Conservation (phyloP, 768 basidiomycete species). For the Trametopsis cervina region DNA sequence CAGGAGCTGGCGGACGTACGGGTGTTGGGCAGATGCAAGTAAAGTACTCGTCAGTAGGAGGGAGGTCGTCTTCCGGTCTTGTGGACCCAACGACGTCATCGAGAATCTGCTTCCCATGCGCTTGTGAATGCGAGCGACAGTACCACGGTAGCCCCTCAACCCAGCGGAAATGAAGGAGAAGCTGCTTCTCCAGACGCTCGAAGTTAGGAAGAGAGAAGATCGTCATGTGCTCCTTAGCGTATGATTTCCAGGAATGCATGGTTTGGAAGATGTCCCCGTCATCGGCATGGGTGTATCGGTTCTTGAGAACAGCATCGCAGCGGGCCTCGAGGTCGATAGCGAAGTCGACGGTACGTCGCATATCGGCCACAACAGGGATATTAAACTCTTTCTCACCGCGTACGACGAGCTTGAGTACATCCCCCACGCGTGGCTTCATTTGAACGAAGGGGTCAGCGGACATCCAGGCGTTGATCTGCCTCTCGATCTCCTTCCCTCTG, state of each 20-base stretch:
- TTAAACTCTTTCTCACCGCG: constrained; percentile 74
- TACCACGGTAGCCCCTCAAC: constrained; percentile 74
- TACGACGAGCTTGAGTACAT: constrained; percentile 60
- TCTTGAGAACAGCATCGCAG: constrained; percentile 68
- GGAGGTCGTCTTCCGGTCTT: constrained; percentile 69
- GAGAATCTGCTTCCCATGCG: constrained; percentile 58
- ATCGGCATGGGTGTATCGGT: constrained; percentile 47
- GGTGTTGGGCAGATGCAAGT: constrained; percentile 78
- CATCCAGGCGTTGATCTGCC: constrained; percentile 69
- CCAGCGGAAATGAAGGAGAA: constrained; percentile 65
- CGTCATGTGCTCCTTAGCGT: constrained; percentile 61
- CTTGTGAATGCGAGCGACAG: constrained; percentile 55
- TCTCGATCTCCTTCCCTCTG: constrained; percentile 75
- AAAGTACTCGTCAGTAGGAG: constrained; percentile 74
- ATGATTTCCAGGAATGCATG: constrained; percentile 67
- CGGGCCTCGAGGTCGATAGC: constrained; percentile 72
- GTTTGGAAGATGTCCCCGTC: constrained; percentile 63
- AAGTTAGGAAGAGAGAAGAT: constrained; percentile 72
- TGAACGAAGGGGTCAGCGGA: constrained; percentile 44
- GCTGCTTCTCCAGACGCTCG: constrained; percentile 63
- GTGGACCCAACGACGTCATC: constrained; percentile 74
- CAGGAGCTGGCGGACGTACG: constrained; percentile 74
- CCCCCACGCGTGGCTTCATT: constrained; percentile 59
- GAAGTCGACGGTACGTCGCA: constrained; percentile 66
- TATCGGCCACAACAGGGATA: constrained; percentile 56